Evolutionary conservation across 1,139 yeast genomes (phyloP).

Genomic region (Saccharomyces hybrid): DNA sequence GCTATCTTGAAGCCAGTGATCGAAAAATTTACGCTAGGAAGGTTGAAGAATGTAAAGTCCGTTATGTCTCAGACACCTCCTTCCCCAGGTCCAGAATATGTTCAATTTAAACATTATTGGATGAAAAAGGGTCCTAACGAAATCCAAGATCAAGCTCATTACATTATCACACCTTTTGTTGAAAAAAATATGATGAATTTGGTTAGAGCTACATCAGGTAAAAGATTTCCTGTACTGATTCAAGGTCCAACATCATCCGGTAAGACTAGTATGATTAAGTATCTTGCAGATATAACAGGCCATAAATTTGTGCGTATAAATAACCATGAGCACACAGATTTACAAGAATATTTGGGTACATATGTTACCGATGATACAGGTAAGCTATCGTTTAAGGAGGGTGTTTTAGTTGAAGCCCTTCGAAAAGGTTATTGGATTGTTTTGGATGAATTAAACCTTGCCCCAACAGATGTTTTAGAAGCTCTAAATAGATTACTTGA

Average conservation of each 20-base stretch:
- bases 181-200: slow-evolving; percentile 85
- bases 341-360: slow-evolving; percentile 92
- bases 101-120: slow-evolving; percentile 90
- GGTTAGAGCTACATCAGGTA: slow-evolving; percentile 87
- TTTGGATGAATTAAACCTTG: slow-evolving; percentile 89
- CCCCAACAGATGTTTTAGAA: slow-evolving; percentile 95
- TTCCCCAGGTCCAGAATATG: slow-evolving; percentile 46
- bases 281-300: slow-evolving; percentile 84
- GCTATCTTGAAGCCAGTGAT: slow-evolving; percentile 58
- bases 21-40: slow-evolving; percentile 58
- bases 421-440: slow-evolving; percentile 96
- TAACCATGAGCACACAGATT: slow-evolving; percentile 95
- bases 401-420: slow-evolving; percentile 86
- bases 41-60: slow-evolving; percentile 66
- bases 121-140: slow-evolving; percentile 65
- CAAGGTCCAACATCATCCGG: slow-evolving; percentile 99
- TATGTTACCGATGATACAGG: slow-evolving; percentile 85
- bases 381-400: slow-evolving; percentile 76
- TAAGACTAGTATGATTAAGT: slow-evolving; percentile 92
- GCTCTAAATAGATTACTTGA: slow-evolving; percentile 90
- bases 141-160: slow-evolving; percentile 61
- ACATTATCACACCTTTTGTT: slow-evolving; percentile 92
- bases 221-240: slow-evolving; percentile 80
- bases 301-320: slow-evolving; percentile 94
- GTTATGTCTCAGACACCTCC: slow-evolving; percentile 67